Base-by-base conservation (phyloP, 441 rosid genomes). In the Breynia disticha region DNA sequence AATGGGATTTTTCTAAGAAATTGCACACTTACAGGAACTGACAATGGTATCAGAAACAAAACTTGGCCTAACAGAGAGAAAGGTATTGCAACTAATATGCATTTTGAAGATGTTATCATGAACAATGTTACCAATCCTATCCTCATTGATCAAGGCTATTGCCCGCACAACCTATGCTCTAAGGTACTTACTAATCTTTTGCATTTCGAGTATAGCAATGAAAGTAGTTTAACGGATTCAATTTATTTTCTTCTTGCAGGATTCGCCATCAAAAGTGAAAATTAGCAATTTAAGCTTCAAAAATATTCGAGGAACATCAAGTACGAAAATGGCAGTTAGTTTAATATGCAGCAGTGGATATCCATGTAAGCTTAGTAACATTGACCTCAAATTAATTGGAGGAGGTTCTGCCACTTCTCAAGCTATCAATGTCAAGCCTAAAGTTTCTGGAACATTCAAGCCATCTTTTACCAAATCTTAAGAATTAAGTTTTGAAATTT, bases 301-400 rank as follows among this genome's bases (percentile, higher is more conserved):
- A 48, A 61, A 74, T 60, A 72, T 81, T 13, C 55, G 53, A 2
- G 93, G 93, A 1, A 81, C 81, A 37, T 64, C 82, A 1, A 48
- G 71, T 0, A 64, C 74, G 8, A 46, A 48, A 24, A 18, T 68
- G 0, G 86, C 78, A 0, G 68, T 78, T 45, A 75, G 64, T 44
- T 48, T 84, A 13, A 13, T 47, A 1, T 79, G 88, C 49, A 81
- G 88, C 64, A 50, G 49, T 17, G 67, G 71, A 1, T 9, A 12
- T 0, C 85, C 81, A 5, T 81, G 93, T 64, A 49, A 63, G 7
- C 20, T 79, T 2, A 24, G 63, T 6, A 67, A 81, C 66, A 70
- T 84, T 24, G 53, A 81, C 57, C 24, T 81, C 19, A 51, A n/a
- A 15, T 28, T 28, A 5, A 2, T 28, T 9, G 35, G 35, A 28